Base-by-base conservation (phyloP, 73 alveolate species). In the Loxodes magnus region DNA sequence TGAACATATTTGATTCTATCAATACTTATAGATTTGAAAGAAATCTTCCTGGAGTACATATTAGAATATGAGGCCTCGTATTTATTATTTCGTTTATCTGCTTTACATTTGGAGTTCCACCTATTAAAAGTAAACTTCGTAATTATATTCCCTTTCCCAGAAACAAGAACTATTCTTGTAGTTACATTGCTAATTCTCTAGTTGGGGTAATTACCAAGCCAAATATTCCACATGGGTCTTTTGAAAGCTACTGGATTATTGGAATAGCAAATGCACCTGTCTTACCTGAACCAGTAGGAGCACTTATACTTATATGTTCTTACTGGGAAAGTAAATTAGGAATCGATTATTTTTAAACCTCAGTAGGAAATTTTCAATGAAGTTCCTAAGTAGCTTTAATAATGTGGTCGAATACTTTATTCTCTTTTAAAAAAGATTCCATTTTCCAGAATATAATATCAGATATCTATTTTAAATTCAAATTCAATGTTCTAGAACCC, bases 251-350 rank as follows among this genome's bases (percentile, higher is more conserved):
- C 62, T 92, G 71, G 9, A 92, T 55, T 28, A 92, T 64, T 0
- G 99, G 99, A 7, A 89, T 54, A 14, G 96, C 89, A 66, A 92
- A 92, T 35, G 98, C 88, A 9, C 97, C 99, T 21, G 99, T 92
- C 68, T 92, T 92, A 27, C 99, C 99, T 35, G 93, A 74, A 10
- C 99, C 99, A 27, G 99, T 92, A 43, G 84, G 64, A 4, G 99
- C 92, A 51, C 77, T 56, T 22, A 90, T 94, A 17, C 74, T 67
- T 23, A 87, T 69, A 59, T 75, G 64, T 48, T 87, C 70, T 25
- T 77, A 65, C 3, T 79, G 84, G 58, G 65, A 54, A 25, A 87
- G 60, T 16, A 71, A 71, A 33, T 63, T 61, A 6, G 94, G 93
- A 7, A 87, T 72, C 35, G 81, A 62, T 23, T 65, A 60, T 51